Evolutionary conservation across 2,329 filamentous ascomycete genomes (phyloP), one percentile per base, ranked within the genome.

Genomic region (Claviceps sp.): DNA sequence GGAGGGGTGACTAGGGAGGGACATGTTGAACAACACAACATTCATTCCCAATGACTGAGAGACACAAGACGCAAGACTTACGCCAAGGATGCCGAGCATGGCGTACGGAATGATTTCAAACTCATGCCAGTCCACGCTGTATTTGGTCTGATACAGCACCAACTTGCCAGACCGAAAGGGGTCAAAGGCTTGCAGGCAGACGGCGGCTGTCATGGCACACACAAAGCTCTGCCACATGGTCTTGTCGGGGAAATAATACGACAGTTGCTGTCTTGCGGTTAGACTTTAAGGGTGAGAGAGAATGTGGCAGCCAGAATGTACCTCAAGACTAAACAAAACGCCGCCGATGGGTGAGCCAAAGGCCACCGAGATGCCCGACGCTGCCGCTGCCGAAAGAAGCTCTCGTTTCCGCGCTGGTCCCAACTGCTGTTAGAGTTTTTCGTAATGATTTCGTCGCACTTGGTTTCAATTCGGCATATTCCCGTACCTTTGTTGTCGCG

Each of bases 171-270:
- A 95, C 50, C 93, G 81, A 65, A 97, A 96, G 4, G 93, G 93
- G 64, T 98, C 93, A 55, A 95, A 79, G 5, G 88, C 88, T 66
- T 97, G 91, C 4, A 98, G 75, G 14, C 89, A 88, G 39, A 97
- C 88, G 17, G 93, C 91, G 16, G 90, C 93, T n/a, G 95, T 88
- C 90, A 97, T 97, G 64, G 93, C 93, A 61, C 93, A 97, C 42
- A 98, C 93, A 63, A 98, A 98, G 61, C 89, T 95, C 66, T 96
- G 93, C 93, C 93, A 98, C 93, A 98, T 97, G 9, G 93, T 97
- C 68, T 97, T 97, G 69, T 97, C 91, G 0, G 93, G 91, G 60
- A 97, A 97, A 67, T 96, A 97, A 66, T 96, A 97, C 1, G 89
- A 95, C 2, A 97, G 74, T 77, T 95, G 88, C 79, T 86, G 4